Evolutionary conservation across 2,329 filamentous ascomycete genomes (phyloP).

Genomic region (Colletotrichum tabaci): DNA sequence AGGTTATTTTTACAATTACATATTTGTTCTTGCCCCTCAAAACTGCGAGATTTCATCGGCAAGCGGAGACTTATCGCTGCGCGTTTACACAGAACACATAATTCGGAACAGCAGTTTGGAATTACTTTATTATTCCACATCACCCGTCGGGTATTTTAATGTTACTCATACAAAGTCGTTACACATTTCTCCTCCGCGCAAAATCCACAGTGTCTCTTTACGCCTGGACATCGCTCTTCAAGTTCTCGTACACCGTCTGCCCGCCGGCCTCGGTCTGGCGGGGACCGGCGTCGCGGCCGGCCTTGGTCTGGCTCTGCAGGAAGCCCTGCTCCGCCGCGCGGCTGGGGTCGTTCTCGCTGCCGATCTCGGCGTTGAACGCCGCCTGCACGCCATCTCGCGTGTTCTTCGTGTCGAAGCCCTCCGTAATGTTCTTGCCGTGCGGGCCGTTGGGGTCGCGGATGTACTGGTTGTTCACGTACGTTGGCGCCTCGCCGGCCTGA

Average conservation of each 20-base stretch:
- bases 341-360: slow-evolving; percentile 64
- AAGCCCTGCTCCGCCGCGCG: slow-evolving; percentile 62
- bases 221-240: slow-evolving; percentile 46
- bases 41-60: too few species aligned
- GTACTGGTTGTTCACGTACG: slow-evolving; percentile 55
- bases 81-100: fast-evolving
- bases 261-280: slow-evolving; percentile 47
- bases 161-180: slow-evolving; percentile 30
- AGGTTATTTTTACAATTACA: too few species aligned
- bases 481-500: slow-evolving; percentile 52
- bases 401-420: slow-evolving; percentile 53
- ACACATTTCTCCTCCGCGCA: neutral
- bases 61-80: too few species aligned
- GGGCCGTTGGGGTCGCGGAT: slow-evolving; percentile 51
- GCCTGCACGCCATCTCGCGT: slow-evolving; percentile 55
- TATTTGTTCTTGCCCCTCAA: too few species aligned
- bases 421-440: slow-evolving; percentile 60
- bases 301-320: slow-evolving; percentile 45
- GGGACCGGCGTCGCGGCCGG: slow-evolving; percentile 46
- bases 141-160: slow-evolving; percentile 5
- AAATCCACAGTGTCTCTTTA: neutral
- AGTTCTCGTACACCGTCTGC: slow-evolving; percentile 50
- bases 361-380: slow-evolving; percentile 60
- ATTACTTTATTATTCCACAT: slow-evolving; percentile 2
- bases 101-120: neutral